A percentile compares a stretch with the other conserved stretches of the same genome.
Evolutionary conservation across 371 early-diverging fungal genomes (phyloP).

Genomic region (Phascolomyces articulosus): DNA sequence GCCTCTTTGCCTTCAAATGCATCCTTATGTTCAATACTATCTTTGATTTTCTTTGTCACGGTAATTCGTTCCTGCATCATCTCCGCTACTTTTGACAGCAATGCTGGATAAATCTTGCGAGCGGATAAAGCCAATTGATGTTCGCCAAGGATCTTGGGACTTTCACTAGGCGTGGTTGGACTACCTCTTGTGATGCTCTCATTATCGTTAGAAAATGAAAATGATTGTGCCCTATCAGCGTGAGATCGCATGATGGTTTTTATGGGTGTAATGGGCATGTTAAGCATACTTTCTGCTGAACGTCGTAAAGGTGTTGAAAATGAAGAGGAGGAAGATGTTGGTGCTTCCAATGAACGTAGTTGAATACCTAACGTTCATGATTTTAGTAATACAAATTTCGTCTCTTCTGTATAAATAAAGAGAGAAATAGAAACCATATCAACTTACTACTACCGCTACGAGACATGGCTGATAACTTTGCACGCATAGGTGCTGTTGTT

Average conservation of each 20-base stretch:
- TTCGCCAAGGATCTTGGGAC: constrained; percentile 18
- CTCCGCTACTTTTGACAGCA: constrained; percentile 81
- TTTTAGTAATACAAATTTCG: too few species aligned
- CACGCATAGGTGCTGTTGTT: constrained; percentile 53
- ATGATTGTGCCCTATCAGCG: constrained; percentile 48
- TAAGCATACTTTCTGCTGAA: constrained; percentile 46
- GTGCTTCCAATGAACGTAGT: not conserved
- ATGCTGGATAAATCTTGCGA: constrained; percentile 75
- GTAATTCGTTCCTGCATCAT: constrained; percentile 64
- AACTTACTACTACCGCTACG: constrained; percentile 30
- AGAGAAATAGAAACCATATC: not conserved
- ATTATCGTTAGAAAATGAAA: constrained; percentile 26
- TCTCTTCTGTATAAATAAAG: not conserved
- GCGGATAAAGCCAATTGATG: constrained; percentile 17
- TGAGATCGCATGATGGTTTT: constrained; percentile 24
- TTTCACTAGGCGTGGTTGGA: constrained; percentile 2
- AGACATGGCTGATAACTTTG: constrained; percentile 45
- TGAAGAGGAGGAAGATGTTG: constrained; percentile 14
- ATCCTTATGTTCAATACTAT: constrained; percentile 79
- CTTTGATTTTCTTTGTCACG: constrained; percentile 64
- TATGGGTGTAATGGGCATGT: constrained; percentile 33
- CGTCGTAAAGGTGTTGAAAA: constrained; percentile 34
- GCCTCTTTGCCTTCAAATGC: constrained; percentile 85
- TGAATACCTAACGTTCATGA: not conserved
- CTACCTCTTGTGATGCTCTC: not conserved